Base-by-base conservation (phyloP, 768 basidiomycete genomes). In the Obba rivulosa region DNA sequence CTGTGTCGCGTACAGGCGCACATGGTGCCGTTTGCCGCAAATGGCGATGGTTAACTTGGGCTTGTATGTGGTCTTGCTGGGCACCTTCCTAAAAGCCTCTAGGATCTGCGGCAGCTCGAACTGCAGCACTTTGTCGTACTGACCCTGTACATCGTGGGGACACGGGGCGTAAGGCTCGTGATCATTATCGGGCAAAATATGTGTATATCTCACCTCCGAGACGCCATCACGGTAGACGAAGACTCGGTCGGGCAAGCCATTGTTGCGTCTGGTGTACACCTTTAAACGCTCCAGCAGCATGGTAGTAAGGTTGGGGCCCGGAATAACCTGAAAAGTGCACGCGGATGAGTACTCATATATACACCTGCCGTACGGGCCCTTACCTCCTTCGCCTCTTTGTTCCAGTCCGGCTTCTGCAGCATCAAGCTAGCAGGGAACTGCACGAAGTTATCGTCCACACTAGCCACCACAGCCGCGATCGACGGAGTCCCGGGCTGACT, bases 401-500 rank as follows among this genome's bases (percentile, higher is more conserved):
- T 57, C 53, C 62, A 57, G 53, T 75, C 79, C 17, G 73, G 68
- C 58, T 76, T 64, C 58, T 92, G 90, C 10, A 88, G 73, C 23
- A 77, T 61, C 53, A 92, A 43, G 55, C 85, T 87, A 0, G 82
- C 87, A 0, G 90, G 89, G 64, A 82, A 91, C 52, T 90, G 87
- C 0, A 80, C 83, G 54, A 87, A 90, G 2, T 70, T 64, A 21
- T 70, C 67, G 57, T 92, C 87, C 1, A 80, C 69, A 49, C 80
- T 91, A 0, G 85, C 89, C 2, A 92, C 90, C 9, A 92, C 83
- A 0, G 87, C 89, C 0, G 86, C 87, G 38, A 92, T 85, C 0
- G 87, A 89, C 2, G 90, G 90, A 1, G 87, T 83, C 2, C 89
- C 90, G 2, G 73, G 73, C 43, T 70, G 62, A 54, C 84, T 85